phyloP scores from a whole-genome alignment of 2,329 filamentous ascomycete species.

The Curvularia sp. region DNA sequence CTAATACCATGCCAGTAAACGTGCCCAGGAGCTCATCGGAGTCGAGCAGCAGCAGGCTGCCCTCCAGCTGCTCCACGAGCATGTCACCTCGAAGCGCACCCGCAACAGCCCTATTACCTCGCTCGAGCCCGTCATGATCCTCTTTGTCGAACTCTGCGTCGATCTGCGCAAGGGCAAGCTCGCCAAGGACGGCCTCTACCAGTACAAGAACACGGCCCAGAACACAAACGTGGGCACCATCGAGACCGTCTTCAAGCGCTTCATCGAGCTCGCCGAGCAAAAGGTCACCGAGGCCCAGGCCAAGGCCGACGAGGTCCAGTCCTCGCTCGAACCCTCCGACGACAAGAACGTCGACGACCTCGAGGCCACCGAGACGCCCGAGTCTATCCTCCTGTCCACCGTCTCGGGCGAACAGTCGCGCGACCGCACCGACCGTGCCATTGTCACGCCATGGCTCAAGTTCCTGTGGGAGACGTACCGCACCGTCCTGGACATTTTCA shows the following conservation, averaged over 20 bases:
- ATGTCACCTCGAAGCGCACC: constrained; percentile 97
- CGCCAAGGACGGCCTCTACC: constrained; percentile 97
- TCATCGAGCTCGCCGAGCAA: constrained; percentile 94
- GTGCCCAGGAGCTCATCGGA: constrained; percentile 97
- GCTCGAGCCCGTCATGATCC: constrained; percentile 97
- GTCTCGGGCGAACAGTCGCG: constrained; percentile 97
- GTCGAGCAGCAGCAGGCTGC: constrained; percentile 93
- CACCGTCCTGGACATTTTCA: constrained; percentile 96
- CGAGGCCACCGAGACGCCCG: constrained; percentile 95
- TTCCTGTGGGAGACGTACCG: constrained; percentile 99
- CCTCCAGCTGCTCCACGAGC: constrained; percentile 94
- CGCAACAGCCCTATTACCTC: constrained; percentile 96
- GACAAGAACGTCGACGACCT: constrained; percentile 88
- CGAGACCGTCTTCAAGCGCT: constrained; percentile 94
- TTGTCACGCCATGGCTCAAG: constrained; percentile 99
- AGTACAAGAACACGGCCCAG: constrained; percentile 99
- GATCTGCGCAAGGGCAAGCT: constrained; percentile 98
- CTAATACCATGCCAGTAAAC: constrained; percentile 56
- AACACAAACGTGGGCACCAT: constrained; percentile 99
- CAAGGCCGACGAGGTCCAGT: constrained; percentile 95
- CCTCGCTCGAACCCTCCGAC: constrained; percentile 78
- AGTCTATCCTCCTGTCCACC: constrained; percentile 96
- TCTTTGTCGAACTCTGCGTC: constrained; percentile 95
- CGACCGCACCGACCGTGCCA: constrained; percentile 95
- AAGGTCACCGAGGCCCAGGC: constrained; percentile 96